Conservation (phyloP, 148 eudicot genomes). For the Vaccinium corymbosum region DNA sequence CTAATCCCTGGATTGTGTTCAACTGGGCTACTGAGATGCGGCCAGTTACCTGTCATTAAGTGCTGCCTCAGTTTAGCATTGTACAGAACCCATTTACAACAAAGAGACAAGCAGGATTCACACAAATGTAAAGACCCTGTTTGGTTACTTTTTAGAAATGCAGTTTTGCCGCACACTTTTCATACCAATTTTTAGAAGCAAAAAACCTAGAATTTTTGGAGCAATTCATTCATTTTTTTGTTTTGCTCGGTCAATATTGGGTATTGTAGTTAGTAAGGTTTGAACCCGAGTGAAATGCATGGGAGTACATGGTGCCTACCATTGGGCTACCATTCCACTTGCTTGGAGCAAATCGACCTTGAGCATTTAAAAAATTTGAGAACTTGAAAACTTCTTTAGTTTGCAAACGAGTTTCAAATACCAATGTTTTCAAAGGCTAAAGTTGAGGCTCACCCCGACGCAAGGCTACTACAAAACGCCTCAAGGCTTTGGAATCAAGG, state of each 20-base stretch:
- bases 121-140: not conserved
- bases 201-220: not conserved
- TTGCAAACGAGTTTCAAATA: not conserved
- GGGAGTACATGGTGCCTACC: no score
- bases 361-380: not conserved
- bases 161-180: not conserved
- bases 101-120: not conserved
- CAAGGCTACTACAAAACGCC: no score
- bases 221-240: not conserved
- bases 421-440: no score
- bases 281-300: no score
- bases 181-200: not conserved
- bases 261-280: no score
- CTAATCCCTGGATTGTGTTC: constrained; percentile 38
- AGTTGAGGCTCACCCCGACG: no score
- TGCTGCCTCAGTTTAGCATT: constrained; percentile 5
- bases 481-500: no score
- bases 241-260: no score
- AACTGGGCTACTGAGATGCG: constrained; percentile 40
- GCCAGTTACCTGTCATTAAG: constrained; percentile 40
- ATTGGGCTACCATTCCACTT: no score
- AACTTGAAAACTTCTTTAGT: not conserved
- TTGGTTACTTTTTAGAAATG: not conserved
- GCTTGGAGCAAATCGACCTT: not conserved
- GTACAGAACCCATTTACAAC: not conserved